phyloP scores from a whole-genome alignment of 2,329 filamentous ascomycete species.

The Seiridium cupressi region DNA sequence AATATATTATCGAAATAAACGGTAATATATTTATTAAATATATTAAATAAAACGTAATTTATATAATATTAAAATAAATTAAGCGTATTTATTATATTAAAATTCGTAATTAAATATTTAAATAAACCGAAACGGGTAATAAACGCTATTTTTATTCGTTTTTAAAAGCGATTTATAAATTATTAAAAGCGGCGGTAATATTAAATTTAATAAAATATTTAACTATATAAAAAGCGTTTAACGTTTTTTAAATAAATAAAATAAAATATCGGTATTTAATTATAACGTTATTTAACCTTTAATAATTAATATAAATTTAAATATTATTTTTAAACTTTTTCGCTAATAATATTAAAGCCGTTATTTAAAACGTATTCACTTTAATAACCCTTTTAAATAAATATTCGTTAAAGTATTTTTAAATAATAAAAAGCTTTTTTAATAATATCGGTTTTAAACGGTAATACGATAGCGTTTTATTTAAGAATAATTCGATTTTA shows the following conservation, averaged over 20 bases:
- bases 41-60: slow-evolving; percentile 9
- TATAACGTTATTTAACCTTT: slow-evolving; percentile 29
- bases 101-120: slow-evolving; percentile 28
- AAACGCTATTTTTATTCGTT: slow-evolving; percentile 34
- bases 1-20: slow-evolving; percentile 20
- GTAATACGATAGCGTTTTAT: neutral
- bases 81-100: slow-evolving; percentile 19
- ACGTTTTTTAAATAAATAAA: slow-evolving; percentile 28
- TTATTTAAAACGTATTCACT: slow-evolving; percentile 2
- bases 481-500: neutral
- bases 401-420: neutral
- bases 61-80: slow-evolving; percentile 11
- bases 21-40: slow-evolving; percentile 6
- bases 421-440: neutral
- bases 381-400: neutral
- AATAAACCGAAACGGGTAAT: slow-evolving; percentile 24
- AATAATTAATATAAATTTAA: slow-evolving; percentile 33
- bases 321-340: slow-evolving; percentile 25
- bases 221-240: slow-evolving; percentile 18
- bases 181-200: slow-evolving; percentile 28
- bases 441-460: too few relatives aligned
- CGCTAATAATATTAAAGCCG: slow-evolving; percentile 27
- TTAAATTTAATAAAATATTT: too few relatives aligned
- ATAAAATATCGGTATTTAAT: slow-evolving; percentile 30
- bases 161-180: slow-evolving; percentile 26